A percentile compares a stretch with the other conserved stretches of the same genome.
Evolutionary conservation across 1,284 basidiomycete genomes (phyloP).

Genomic region (Irpex sp.): DNA sequence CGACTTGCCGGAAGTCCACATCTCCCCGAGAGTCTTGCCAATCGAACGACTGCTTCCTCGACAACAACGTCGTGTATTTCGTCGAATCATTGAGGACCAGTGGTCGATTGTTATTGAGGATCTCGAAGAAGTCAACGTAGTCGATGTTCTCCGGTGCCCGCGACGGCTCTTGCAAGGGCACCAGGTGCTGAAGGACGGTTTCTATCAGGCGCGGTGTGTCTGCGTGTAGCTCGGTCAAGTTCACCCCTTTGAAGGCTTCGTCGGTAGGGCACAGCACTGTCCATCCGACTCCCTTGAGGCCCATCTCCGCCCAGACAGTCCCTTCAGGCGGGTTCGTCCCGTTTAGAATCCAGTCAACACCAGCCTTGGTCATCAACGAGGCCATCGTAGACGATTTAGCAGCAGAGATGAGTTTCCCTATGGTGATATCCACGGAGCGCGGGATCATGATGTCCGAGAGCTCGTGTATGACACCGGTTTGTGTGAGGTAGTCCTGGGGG

Average conservation of each 20-base stretch:
- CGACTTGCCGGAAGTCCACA: slow-evolving; percentile 73
- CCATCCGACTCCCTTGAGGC: slow-evolving; percentile 55
- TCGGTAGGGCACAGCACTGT: slow-evolving; percentile 91
- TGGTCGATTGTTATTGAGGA: slow-evolving; percentile 65
- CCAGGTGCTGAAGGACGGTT: slow-evolving; percentile 88
- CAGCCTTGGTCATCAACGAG: slow-evolving; percentile 78
- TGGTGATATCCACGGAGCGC: slow-evolving; percentile 79
- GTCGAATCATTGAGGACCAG: slow-evolving; percentile 68
- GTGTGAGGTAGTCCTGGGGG: slow-evolving; percentile 69
- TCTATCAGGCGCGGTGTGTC: slow-evolving; percentile 57
- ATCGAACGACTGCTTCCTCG: slow-evolving; percentile 39
- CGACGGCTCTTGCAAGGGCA: slow-evolving; percentile 48
- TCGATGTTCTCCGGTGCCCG: slow-evolving; percentile 19
- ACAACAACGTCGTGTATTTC: slow-evolving; percentile 68
- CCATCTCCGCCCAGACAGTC: slow-evolving; percentile 53
- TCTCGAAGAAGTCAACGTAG: slow-evolving; percentile 28
- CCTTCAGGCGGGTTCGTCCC: slow-evolving; percentile 73
- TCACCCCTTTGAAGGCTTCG: slow-evolving; percentile 86
- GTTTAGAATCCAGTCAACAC: slow-evolving; percentile 88
- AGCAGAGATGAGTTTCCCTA: slow-evolving; percentile 88
- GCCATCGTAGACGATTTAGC: slow-evolving; percentile 87
- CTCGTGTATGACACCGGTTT: slow-evolving; percentile 91
- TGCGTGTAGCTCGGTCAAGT: slow-evolving; percentile 76
- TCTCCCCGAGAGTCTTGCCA: slow-evolving; percentile 57
- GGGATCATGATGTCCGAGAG: slow-evolving; percentile 89